phyloP scores from a whole-genome alignment of 179 eudicot genomes.

The Nepenthes alata region DNA sequence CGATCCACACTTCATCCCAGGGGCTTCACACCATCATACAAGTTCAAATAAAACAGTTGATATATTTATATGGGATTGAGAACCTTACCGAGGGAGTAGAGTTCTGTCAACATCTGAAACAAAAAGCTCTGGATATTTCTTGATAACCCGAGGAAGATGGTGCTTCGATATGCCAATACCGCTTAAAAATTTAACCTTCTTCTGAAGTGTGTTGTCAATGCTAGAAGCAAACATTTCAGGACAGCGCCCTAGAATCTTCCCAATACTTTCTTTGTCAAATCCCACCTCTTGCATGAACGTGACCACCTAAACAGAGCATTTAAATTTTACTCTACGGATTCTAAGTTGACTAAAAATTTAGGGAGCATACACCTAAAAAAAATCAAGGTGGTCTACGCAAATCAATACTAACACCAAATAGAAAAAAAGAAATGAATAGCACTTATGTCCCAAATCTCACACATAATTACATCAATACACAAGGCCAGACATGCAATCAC shows the following conservation, averaged over 20 bases:
- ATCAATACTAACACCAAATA: background rate
- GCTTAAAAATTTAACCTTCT: conserved; percentile 53
- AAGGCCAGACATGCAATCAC: background rate
- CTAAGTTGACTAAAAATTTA: background rate
- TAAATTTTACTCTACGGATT: background rate
- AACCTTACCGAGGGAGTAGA: conserved; percentile 54
- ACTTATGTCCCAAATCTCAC: no score
- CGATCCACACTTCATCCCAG: background rate
- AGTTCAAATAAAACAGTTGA: background rate
- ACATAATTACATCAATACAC: background rate
- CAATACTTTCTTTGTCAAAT: conserved; percentile 37
- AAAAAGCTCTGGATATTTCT: conserved; percentile 73
- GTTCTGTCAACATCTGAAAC: conserved; percentile 47
- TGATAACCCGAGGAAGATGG: conserved; percentile 59
- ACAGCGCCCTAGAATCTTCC: conserved; percentile 48
- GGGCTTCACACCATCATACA: background rate
- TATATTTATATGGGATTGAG: background rate
- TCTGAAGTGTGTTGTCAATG: conserved; percentile 41
- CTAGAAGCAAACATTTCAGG: conserved; percentile 66
- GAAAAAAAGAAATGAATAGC: background rate
- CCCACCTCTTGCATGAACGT: conserved; percentile 52
- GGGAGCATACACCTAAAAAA: background rate
- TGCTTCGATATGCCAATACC: conserved; percentile 36
- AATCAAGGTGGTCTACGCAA: background rate
- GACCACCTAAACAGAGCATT: conserved; percentile 43